Base-by-base conservation (phyloP, 768 basidiomycete genomes). In the Lyophyllum semitale region DNA sequence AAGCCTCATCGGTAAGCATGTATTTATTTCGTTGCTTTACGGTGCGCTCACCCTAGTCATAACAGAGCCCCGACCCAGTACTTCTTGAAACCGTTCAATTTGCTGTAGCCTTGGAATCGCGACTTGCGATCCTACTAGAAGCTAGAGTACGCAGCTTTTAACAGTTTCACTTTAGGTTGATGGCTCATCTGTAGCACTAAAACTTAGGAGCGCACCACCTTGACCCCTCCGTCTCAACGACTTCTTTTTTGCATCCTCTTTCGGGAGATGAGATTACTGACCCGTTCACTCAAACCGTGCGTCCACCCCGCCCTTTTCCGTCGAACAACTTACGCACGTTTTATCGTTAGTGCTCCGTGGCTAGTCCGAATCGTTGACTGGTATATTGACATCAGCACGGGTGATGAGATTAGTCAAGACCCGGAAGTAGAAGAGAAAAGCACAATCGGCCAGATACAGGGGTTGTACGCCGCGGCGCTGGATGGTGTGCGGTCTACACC, bases 281-380 rank as follows among this genome's bases (percentile, higher is more conserved):
- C 83, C 1, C 77, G 82, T 46, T 88, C 88, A 0, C 65, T 86
- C 25, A 89, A 86, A 67, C 67, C 77, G 88, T 89, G 68, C 40
- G 84, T 66, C 25, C 20, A 22, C 1, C 20, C n/a, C 37, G 17
- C 17, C 22, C 23, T 47, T 13, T 9, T 43, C 32, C 32, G n/a
- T 43, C 26, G 46, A 13, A 8, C 18, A n/a, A 47, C 13, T 48
- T 40, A 54, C 22, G 38, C 43, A 41, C 35, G 11, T 30, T 40
- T 54, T n/a, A 43, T 15, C 48, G 27, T 53, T 48, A 80, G 81
- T 46, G 74, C 76, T n/a, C 53, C 73, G 4, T 85, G 82, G 82
- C 61, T 85, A 33, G 43, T 71, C 13, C 73, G 71, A 33, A 64
- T 75, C 17, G 62, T 82, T 6, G 57, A 68, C 8, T 85, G 83